These are phyloP conservation scores for Paratrimastix pyriformis DNA, from an alignment of 78 protist genomes.

Conservation along the genomic window DNA sequence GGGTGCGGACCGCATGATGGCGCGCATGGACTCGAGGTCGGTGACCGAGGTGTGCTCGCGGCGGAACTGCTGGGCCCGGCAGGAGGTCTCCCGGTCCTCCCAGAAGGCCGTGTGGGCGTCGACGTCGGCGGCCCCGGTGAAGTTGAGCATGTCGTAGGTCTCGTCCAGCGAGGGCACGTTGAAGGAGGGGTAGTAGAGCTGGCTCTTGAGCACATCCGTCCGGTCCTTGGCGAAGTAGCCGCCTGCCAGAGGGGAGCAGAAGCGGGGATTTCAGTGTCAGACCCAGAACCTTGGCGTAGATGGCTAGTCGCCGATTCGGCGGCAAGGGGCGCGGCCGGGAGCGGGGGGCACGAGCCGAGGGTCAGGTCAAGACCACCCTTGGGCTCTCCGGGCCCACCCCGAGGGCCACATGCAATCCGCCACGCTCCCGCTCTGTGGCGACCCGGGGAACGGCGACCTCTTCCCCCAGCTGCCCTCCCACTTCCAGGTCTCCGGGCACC, in stretches of 20 bases:
- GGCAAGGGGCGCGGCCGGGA: too few species aligned
- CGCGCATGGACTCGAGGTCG: not conserved
- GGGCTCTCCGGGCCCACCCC: constrained; percentile 12
- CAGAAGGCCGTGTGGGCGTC: constrained; percentile 8
- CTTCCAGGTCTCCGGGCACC: too few species aligned
- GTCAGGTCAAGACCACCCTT: too few species aligned
- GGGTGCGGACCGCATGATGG: not conserved
- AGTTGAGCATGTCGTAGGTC: constrained; percentile 25
- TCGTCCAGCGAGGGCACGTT: constrained; percentile 47
- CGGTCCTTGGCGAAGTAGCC: too few species aligned
- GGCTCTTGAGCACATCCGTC: constrained; percentile 5
- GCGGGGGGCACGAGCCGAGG: too few species aligned
- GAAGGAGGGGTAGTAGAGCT: constrained; percentile 49
- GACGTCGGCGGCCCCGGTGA: not conserved
- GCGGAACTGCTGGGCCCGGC: not conserved
- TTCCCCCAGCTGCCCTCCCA: too few species aligned
- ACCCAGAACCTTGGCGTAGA: too few species aligned
- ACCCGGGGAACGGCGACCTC: too few species aligned
- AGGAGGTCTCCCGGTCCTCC: not conserved
- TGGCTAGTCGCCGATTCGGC: too few species aligned
- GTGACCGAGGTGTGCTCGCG: not conserved
- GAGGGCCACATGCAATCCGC: not conserved
- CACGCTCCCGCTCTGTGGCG: not conserved
- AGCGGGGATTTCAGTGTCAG: too few species aligned
- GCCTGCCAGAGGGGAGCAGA: too few species aligned